These are phyloP conservation scores for Pseudozyma thailandica DNA, from an alignment of 1,284 basidiomycete species.

Conservation along the genomic window DNA sequence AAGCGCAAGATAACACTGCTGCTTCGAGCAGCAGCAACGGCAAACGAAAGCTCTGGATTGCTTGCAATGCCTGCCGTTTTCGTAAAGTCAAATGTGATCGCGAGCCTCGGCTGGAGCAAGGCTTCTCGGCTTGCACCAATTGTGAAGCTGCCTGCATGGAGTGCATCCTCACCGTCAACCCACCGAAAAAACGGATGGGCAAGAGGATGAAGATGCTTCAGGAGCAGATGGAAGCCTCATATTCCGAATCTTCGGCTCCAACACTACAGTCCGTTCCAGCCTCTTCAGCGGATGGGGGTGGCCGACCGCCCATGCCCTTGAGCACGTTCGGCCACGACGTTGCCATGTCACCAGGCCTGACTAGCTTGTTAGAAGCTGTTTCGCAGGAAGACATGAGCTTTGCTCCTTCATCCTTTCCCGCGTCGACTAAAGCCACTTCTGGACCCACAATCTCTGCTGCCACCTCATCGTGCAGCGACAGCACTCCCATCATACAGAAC, in stretches of 20 bases:
- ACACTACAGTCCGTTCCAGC: too few species aligned
- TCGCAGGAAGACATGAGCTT: conserved; percentile 5
- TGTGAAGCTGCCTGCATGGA: conserved; percentile 28
- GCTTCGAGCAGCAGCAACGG: conserved; percentile 6
- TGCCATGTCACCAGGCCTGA: conserved; percentile 26
- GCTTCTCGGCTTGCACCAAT: conserved; percentile 20
- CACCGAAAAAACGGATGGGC: conserved; percentile 41
- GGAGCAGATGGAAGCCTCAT: conserved; percentile 23
- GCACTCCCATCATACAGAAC: conserved; percentile 24
- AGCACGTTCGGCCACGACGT: not conserved
- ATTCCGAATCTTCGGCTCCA: too few species aligned
- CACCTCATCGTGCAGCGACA: not conserved
- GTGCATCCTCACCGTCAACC: conserved; percentile 33
- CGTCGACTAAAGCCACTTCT: not conserved
- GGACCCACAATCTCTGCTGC: not conserved
- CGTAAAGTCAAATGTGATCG: conserved; percentile 46
- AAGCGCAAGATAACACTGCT: too few species aligned
- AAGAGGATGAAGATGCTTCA: conserved; percentile 41
- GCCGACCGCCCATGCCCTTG: not conserved
- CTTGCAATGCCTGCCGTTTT: conserved; percentile 44
- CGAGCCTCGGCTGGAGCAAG: conserved; percentile 29
- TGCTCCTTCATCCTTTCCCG: not conserved
- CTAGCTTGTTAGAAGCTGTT: conserved; percentile 32
- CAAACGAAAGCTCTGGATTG: conserved; percentile 40
- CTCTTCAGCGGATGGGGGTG: not conserved